A percentile compares a stretch with the other conserved stretches of the same genome.
Conservation (phyloP, 345 rosid species). For the Citrus inodora region DNA sequence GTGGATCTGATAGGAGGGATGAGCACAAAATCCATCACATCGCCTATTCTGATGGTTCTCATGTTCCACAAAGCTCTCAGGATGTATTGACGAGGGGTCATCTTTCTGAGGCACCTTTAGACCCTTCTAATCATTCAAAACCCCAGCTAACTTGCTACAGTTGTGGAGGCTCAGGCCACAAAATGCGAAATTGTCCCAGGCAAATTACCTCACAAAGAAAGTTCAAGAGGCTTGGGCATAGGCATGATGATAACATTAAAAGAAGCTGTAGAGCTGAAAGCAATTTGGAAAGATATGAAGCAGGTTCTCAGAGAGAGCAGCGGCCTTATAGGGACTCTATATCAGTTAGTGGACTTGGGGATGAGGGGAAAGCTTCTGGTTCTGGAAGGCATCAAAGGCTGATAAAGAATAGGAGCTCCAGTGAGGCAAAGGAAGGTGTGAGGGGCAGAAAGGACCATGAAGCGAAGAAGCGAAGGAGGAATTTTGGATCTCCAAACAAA, state of each 20-base stretch:
- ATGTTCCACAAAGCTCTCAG: constrained; percentile 13
- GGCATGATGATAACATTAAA: constrained; percentile 11
- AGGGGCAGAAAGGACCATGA: constrained; percentile 9
- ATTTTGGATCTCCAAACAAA: constrained; percentile 17
- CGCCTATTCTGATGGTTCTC: constrained; percentile 22
- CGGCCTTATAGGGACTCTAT: constrained; percentile 14
- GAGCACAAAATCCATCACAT: constrained; percentile 12
- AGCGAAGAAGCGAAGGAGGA: constrained; percentile 27
- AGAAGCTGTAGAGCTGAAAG: constrained; percentile 21
- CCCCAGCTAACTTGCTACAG: constrained; percentile 25
- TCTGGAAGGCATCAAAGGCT: constrained; percentile 15
- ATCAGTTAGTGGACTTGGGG: constrained; percentile 1
- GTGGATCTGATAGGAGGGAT: constrained; percentile 14
- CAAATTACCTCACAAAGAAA: constrained; percentile 21
- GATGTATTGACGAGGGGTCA: constrained; percentile 7
- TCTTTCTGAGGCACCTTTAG: constrained; percentile 16
- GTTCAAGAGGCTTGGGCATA: constrained; percentile 11
- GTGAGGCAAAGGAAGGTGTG: constrained; percentile 17
- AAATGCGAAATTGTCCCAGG: constrained; percentile 29
- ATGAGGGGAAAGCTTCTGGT: constrained; percentile 20
- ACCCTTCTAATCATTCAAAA: constrained; percentile 14
- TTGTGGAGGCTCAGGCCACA: constrained; percentile 39
- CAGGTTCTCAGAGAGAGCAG: constrained; percentile 22
- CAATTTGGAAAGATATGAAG: constrained; percentile 19
- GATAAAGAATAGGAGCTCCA: constrained; percentile 16